A percentile compares a stretch with the other conserved stretches of the same genome.
These are phyloP conservation scores for Fusarium tjaetaba DNA, from an alignment of 2,329 filamentous ascomycete species.

Conservation along the genomic window DNA sequence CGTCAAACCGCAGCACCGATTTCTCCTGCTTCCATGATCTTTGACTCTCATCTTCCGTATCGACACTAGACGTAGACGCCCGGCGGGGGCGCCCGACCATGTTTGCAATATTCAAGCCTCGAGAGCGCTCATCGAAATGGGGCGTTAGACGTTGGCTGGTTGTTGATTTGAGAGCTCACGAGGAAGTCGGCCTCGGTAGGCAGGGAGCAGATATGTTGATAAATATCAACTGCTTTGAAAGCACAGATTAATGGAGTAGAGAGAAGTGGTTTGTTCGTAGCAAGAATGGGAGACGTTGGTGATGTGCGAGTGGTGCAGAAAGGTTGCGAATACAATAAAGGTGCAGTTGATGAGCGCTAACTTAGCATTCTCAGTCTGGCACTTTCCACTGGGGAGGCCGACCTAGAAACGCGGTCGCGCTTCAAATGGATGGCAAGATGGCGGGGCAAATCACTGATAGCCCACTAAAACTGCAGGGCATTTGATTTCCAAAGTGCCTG, in stretches of 20 bases:
- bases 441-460: slow-evolving; percentile 30
- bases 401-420: slow-evolving; percentile 30
- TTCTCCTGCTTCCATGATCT: slow-evolving; percentile 49
- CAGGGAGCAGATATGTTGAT: neutral
- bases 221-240: neutral
- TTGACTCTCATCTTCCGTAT: slow-evolving; percentile 53
- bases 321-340: neutral
- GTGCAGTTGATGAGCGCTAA: neutral
- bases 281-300: neutral
- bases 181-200: neutral
- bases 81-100: slow-evolving; percentile 55
- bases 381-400: neutral
- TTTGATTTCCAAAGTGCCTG: neutral
- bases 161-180: neutral
- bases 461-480: slow-evolving; percentile 6
- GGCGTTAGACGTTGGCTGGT: neutral
- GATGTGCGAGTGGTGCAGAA: neutral
- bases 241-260: too few relatives aligned
- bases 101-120: slow-evolving; percentile 42
- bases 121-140: slow-evolving; percentile 25
- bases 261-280: neutral
- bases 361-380: neutral
- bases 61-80: slow-evolving; percentile 57
- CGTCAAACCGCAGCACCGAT: slow-evolving; percentile 46
- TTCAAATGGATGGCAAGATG: slow-evolving; percentile 16